Percentiles rank a stretch among this genome's conserved stretches.
Conservation (phyloP, 345 rosid genomes). For the Euphorbia peplus region DNA sequence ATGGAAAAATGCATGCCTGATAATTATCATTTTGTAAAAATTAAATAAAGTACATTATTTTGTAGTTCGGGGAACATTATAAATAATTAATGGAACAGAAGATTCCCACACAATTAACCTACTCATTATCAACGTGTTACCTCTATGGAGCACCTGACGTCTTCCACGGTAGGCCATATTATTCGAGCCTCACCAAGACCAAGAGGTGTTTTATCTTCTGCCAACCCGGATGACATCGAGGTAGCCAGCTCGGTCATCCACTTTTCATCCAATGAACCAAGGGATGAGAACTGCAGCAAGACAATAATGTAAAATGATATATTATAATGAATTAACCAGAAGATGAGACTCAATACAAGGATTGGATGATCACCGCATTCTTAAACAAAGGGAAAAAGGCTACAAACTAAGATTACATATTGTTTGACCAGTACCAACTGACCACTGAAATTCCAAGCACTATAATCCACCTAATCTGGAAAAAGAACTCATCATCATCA, state of each 20-base stretch:
- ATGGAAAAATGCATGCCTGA: background rate
- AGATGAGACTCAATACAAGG: constrained; percentile 1
- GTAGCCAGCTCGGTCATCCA: constrained; percentile 84
- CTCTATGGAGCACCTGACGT: constrained; percentile 90
- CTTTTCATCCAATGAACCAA: constrained; percentile 91
- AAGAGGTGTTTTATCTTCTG: constrained; percentile 73
- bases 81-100: constrained; percentile 3
- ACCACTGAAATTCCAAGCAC: background rate
- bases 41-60: background rate
- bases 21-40: background rate
- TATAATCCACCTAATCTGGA: background rate
- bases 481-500: background rate
- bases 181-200: constrained; percentile 75
- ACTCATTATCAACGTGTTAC: constrained; percentile 32
- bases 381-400: background rate
- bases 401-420: background rate
- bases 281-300: constrained; percentile 77
- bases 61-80: background rate
- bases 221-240: constrained; percentile 75
- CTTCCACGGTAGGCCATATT: constrained; percentile 94
- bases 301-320: constrained; percentile 5
- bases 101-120: constrained; percentile 12
- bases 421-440: background rate
- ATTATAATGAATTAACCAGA: background rate
- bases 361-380: background rate